Percentiles rank a stretch among this genome's conserved stretches.
Conservation (phyloP, 1,284 basidiomycete species). For the Phylloboletellus chloephorus region DNA sequence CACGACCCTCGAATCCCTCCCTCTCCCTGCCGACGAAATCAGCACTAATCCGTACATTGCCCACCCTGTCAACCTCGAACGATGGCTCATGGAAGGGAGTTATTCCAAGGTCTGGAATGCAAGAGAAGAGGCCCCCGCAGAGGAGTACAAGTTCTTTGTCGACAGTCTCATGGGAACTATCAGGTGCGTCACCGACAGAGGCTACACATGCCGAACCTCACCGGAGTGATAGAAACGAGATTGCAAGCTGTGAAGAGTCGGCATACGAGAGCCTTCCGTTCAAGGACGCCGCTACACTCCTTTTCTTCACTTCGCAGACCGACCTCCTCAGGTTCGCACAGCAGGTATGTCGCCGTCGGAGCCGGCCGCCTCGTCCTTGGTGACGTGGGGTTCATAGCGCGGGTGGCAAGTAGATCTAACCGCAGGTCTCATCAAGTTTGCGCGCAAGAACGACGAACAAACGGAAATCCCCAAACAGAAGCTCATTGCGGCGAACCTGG, state of each 20-base stretch:
- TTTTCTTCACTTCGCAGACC: slow-evolving; percentile 80
- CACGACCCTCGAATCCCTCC: slow-evolving; percentile 95
- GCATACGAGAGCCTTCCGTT: slow-evolving; percentile 86
- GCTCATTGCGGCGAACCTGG: slow-evolving; percentile 68
- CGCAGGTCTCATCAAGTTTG: slow-evolving; percentile 55
- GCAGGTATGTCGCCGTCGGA: slow-evolving; percentile 42
- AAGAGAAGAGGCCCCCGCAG: slow-evolving; percentile 78
- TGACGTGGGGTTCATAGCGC: slow-evolving; percentile 41
- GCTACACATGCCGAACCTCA: slow-evolving; percentile 3
- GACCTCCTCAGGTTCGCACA: slow-evolving; percentile 77
- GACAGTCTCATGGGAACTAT: slow-evolving; percentile 92
- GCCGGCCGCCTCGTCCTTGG: neutral
- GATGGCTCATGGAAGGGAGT: slow-evolving; percentile 98
- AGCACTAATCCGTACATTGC: slow-evolving; percentile 74
- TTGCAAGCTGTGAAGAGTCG: slow-evolving; percentile 87
- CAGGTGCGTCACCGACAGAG: slow-evolving; percentile 40
- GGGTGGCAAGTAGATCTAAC: slow-evolving; percentile 69
- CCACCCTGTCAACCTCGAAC: slow-evolving; percentile 86
- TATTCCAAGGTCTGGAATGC: slow-evolving; percentile 99
- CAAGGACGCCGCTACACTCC: slow-evolving; percentile 80
- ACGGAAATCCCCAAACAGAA: slow-evolving; percentile 78
- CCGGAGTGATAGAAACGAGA: slow-evolving; percentile 65
- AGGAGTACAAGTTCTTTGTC: slow-evolving; percentile 89
- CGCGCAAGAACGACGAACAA: slow-evolving; percentile 69
- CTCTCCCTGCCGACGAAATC: slow-evolving; percentile 67